A percentile compares a stretch with the other conserved stretches of the same genome.
phyloP scores from a whole-genome alignment of 2,329 filamentous ascomycete species.

The Elsinoe perseae region DNA sequence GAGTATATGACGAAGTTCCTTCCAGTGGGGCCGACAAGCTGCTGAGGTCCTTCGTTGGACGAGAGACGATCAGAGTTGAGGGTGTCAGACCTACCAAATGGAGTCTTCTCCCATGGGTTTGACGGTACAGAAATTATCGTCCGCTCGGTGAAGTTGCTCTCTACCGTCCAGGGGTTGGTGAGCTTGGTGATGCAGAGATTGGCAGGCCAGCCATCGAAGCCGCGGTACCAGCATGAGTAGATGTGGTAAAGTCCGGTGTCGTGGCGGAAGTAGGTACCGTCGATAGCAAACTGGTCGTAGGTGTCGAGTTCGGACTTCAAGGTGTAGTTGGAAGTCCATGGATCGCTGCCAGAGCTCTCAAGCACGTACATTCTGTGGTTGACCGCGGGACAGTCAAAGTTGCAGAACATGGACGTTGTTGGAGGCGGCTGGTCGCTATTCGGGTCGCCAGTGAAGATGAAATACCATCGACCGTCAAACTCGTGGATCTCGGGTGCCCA shows the following conservation, averaged over 20 bases:
- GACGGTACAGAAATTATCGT: constrained; percentile 41
- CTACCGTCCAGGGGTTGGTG: constrained; percentile 42
- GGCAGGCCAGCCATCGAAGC: constrained; percentile 44
- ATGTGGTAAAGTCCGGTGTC: constrained; percentile 34
- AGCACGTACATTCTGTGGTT: constrained; percentile 47
- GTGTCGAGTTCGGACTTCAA: constrained; percentile 43
- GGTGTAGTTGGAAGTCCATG: constrained; percentile 39
- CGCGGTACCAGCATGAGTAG: constrained; percentile 37
- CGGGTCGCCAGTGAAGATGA: constrained; percentile 47
- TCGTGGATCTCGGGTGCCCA: constrained; percentile 47
- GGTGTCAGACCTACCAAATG: constrained; percentile 41
- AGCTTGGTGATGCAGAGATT: constrained; percentile 48
- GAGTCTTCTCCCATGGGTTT: constrained; percentile 46
- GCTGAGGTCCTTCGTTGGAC: constrained; percentile 45
- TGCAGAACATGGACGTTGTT: constrained; percentile 42
- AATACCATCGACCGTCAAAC: constrained; percentile 42
- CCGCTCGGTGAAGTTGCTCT: constrained; percentile 39
- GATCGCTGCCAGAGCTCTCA: constrained; percentile 36
- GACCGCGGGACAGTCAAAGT: constrained; percentile 43
- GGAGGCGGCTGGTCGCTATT: constrained; percentile 40
- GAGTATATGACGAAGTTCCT: constrained; percentile 45
- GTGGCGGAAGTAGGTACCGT: constrained; percentile 47
- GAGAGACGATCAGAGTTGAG: constrained; percentile 33
- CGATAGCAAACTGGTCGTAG: constrained; percentile 47
- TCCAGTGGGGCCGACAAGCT: constrained; percentile 43